These are phyloP conservation scores for Neocatenulostroma microsporum DNA, from an alignment of 2,329 filamentous ascomycete genomes.

Conservation along the genomic window DNA sequence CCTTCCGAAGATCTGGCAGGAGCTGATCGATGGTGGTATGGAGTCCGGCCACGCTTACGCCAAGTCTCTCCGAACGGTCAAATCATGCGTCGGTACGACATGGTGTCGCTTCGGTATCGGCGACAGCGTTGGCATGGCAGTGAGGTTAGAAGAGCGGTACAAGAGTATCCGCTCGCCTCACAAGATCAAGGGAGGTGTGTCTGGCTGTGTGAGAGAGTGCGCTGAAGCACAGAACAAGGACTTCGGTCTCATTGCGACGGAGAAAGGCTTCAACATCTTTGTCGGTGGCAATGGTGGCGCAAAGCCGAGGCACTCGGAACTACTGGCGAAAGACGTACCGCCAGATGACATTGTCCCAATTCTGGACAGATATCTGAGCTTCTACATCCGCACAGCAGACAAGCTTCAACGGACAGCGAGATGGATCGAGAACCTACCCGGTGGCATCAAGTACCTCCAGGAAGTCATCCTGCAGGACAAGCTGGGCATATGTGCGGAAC, in stretches of 20 bases:
- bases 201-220: conserved; percentile 85
- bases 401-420: conserved; percentile 81
- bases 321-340: conserved; percentile 78
- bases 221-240: conserved; percentile 91
- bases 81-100: conserved; percentile 83
- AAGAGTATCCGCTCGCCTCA: conserved; percentile 85
- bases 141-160: conserved; percentile 80
- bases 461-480: conserved; percentile 79
- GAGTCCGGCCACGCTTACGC: conserved; percentile 87
- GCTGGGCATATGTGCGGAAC: conserved; percentile 72
- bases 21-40: conserved; percentile 74
- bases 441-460: conserved; percentile 73
- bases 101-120: conserved; percentile 88
- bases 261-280: conserved; percentile 90
- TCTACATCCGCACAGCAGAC: conserved; percentile 90
- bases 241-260: conserved; percentile 84
- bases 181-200: conserved; percentile 79
- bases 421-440: conserved; percentile 78
- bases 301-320: conserved; percentile 71
- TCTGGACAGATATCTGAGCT: conserved; percentile 80
- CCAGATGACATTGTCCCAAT: conserved; percentile 75
- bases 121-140: conserved; percentile 84
- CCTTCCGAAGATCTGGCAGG: conserved; percentile 71
- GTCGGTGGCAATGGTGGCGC: conserved; percentile 85
- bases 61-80: conserved; percentile 80